Percentiles rank a stretch among this genome's conserved stretches.
Evolutionary conservation across 2,329 filamentous ascomycete species (phyloP).

Genomic region (Trichoderma citrinoviride): DNA sequence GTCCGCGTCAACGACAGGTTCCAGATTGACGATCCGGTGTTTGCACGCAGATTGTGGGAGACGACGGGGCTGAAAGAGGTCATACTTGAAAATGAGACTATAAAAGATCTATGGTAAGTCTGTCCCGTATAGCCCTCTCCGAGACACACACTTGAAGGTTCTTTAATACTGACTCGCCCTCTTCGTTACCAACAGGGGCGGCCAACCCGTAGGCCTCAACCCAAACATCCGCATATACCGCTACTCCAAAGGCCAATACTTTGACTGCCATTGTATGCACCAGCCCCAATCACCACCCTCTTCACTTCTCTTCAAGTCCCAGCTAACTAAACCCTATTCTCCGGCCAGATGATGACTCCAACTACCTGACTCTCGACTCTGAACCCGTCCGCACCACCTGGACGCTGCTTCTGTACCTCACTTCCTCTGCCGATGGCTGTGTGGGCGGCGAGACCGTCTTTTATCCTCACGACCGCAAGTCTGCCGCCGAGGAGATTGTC

Average conservation of each 20-base stretch:
- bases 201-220: constrained; percentile 78
- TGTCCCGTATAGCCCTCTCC: too few species aligned
- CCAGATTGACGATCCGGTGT: constrained; percentile 71
- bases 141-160: too few species aligned
- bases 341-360: constrained; percentile 76
- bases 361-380: constrained; percentile 54
- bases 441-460: constrained; percentile 88
- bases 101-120: constrained; percentile 47
- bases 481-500: constrained; percentile 62
- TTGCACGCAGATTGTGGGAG: constrained; percentile 74
- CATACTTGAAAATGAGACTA: constrained; percentile 41
- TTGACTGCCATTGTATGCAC: constrained; percentile 81
- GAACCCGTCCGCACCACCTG: constrained; percentile 65
- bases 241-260: constrained; percentile 83
- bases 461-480: constrained; percentile 66
- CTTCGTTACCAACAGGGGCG: constrained; percentile 61
- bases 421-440: constrained; percentile 70
- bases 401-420: constrained; percentile 87
- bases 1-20: constrained; percentile 86
- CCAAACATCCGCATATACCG: constrained; percentile 88
- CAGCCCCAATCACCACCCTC: not conserved
- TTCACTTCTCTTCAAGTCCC: not conserved
- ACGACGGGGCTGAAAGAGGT: constrained; percentile 70
- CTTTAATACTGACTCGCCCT: not conserved
- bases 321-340: not conserved